Evolutionary conservation across 2,329 filamentous ascomycete genomes (phyloP).

Genomic region (Verticillium albo-atrum): DNA sequence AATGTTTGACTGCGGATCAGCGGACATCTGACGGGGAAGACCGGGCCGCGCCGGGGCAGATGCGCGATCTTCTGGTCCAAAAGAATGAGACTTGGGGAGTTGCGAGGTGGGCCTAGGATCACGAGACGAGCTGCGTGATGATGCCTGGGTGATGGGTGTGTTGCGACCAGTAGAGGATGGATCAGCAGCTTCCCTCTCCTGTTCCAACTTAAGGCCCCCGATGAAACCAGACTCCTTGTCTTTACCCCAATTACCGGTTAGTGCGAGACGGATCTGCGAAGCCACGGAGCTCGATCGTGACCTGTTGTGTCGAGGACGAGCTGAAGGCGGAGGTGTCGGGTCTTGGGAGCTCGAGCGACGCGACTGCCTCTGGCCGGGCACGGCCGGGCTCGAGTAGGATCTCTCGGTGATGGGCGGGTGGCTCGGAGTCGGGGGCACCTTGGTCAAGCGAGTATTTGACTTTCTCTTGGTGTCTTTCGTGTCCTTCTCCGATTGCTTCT

Average conservation of each 20-base stretch:
- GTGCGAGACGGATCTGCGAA: constrained; percentile 6
- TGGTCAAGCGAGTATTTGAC: constrained; percentile 27
- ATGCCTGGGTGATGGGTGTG: not conserved
- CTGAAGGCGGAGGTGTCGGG: not conserved
- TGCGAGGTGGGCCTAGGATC: not conserved
- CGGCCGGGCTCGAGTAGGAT: not conserved
- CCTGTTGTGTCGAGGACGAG: constrained; percentile 5
- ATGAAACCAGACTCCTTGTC: constrained; percentile 29
- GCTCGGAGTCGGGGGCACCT: constrained; percentile 22
- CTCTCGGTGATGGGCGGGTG: not conserved
- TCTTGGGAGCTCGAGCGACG: not conserved
- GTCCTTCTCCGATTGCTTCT: constrained; percentile 29
- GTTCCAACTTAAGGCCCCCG: constrained; percentile 35
- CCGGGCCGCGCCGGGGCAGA: not conserved
- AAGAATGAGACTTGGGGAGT: constrained; percentile 5
- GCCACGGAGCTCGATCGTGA: constrained; percentile 11
- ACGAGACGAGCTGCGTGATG: not conserved
- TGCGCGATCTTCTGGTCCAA: constrained; percentile 5
- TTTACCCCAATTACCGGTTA: constrained; percentile 2
- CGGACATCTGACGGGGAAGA: not conserved
- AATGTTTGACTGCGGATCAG: not conserved
- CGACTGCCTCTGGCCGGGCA: not conserved
- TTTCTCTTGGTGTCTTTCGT: constrained; percentile 31
- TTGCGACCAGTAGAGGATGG: not conserved
- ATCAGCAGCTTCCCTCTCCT: constrained; percentile 26